Evolutionary conservation across 1,284 basidiomycete species (phyloP), one percentile per base, ranked within the genome.

Genomic region (Peniophora sp.): DNA sequence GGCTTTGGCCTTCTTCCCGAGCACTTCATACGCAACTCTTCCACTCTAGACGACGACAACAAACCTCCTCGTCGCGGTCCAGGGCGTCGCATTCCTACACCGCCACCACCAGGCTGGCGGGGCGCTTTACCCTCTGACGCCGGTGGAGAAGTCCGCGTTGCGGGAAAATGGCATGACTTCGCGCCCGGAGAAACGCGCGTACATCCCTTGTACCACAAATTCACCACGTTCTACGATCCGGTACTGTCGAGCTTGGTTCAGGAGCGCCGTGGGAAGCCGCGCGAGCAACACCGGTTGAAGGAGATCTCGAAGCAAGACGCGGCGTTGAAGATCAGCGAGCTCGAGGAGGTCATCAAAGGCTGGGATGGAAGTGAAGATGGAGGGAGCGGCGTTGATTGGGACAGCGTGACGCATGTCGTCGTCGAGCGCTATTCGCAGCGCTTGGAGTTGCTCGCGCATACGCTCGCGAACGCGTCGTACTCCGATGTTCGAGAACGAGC

Each of bases 121-220:
- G 56, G 56, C 10, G 50, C 52, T 14, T 47, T 56, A 5, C 52
- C 17, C 24, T 3, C n/a, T 3, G 24, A 43, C 24, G 27, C 6
- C 27, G 10, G 32, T 3, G 56, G 64, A 47, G 62, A 66, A 45
- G 60, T 63, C 14, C 53, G 70, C 35, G 61, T 64, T 27, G 58
- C 72, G 3, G 71, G 68, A 2, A 60, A 64, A 5, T 74, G 71
- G 68, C 68, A 74, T 49, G 66, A 71, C 47, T 60, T 57, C 43
- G 70, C 64, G 41, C 72, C 73, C 0, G 73, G 73, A n/a, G 75
- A 76, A 22, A 65, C 65, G 1, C 70, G 73, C 18, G 62, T 75
- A 10, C 55, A 62, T 12, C 61, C 76, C 24, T 72, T 76, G 56
- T 62, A 69, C 46, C 39, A 57, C 6, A 57, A 68, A 14, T 51